Evolutionary conservation across 1,284 basidiomycete genomes (phyloP).

Genomic region (Heterobasidion occidentale): DNA sequence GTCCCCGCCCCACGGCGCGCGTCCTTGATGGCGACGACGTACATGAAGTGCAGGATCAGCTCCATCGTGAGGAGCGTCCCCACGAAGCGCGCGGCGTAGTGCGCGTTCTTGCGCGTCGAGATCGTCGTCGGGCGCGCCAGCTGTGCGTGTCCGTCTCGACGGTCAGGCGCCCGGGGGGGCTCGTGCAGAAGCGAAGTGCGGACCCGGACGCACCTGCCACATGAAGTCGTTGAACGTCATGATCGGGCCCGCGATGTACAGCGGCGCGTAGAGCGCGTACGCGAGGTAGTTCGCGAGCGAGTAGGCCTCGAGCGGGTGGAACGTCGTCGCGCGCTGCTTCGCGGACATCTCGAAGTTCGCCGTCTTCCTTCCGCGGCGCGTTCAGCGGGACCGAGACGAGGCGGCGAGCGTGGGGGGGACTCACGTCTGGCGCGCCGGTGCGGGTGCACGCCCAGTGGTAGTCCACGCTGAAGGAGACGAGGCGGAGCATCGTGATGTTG

Average conservation of each 20-base stretch:
- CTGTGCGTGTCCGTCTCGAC: slow-evolving; percentile 29
- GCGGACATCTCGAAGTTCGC: slow-evolving; percentile 18
- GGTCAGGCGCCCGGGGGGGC: neutral
- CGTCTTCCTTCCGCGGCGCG: slow-evolving; percentile 8
- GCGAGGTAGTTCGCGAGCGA: slow-evolving; percentile 52
- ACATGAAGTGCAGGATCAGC: slow-evolving; percentile 88
- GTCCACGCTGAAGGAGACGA: slow-evolving; percentile 92
- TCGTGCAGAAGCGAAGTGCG: neutral
- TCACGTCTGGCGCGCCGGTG: slow-evolving; percentile 33
- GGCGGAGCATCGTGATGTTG: slow-evolving; percentile 95
- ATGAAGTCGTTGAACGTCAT: slow-evolving; percentile 95
- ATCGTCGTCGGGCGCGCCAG: slow-evolving; percentile 43
- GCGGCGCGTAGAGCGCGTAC: slow-evolving; percentile 84
- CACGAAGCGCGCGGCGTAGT: slow-evolving; percentile 72
- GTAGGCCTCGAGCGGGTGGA: slow-evolving; percentile 44
- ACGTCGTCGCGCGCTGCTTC: slow-evolving; percentile 46
- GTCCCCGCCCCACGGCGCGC: slow-evolving; percentile 64
- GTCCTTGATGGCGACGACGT: slow-evolving; percentile 96
- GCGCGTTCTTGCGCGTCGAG: slow-evolving; percentile 24
- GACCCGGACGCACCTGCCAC: slow-evolving; percentile 67
- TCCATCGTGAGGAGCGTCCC: slow-evolving; percentile 83
- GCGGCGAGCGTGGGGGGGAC: slow-evolving; percentile 12
- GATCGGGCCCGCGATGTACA: slow-evolving; percentile 96
- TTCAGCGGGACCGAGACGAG: neutral
- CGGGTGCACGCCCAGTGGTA: slow-evolving; percentile 72